Base-by-base conservation (phyloP, 2,329 filamentous ascomycete genomes). In the Penicillium sp. region DNA sequence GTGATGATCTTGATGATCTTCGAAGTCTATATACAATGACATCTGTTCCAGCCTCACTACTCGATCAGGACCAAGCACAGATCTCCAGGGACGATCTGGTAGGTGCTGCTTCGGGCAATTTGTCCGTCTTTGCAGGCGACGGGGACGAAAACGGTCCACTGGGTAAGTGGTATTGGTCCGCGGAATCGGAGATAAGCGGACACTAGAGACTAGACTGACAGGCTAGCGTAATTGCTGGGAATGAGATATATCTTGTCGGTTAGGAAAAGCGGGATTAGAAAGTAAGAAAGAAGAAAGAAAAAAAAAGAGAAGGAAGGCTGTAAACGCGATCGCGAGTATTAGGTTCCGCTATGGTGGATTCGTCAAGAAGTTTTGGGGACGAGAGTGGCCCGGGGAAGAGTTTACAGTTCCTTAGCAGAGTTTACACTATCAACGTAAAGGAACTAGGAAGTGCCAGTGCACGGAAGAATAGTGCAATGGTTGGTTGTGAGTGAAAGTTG, bases 31-130 rank as follows among this genome's bases (percentile, higher is more conserved):
- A 21, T 50, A 29, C 25, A 60, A 59, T 60, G 56, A 57, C 42
- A 59, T 61, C 8, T 53, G 53, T 58, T 49, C 58, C 55, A 63
- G 59, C 64, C 50, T 66, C 48, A 57, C 53, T 54, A 29, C 41
- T 60, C 57, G 61, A 64, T 66, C 59, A 59, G 60, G 57, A 29
- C 43, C 41, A 41, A 27, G 56, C 53, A 55, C 48, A 49, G 49
- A 60, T 66, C 53, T 55, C 56, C 57, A 61, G 54, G 43, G 60
- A 62, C 60, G 61, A 66, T 65, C 61, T 61, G 17, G 39, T n/a
- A 25, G 33, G 44, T 41, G 43, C 65, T 54, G 38, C 39, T 67
- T 66, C 58, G 61, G 64, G 65, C 17, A 64, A 66, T 64, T 62
- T 63, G 49, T 62, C 65, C 65, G 65, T 61, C 49, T 49, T 27